Conservation (phyloP, 2,329 filamentous ascomycete species). For the Trichophyton verrucosum region DNA sequence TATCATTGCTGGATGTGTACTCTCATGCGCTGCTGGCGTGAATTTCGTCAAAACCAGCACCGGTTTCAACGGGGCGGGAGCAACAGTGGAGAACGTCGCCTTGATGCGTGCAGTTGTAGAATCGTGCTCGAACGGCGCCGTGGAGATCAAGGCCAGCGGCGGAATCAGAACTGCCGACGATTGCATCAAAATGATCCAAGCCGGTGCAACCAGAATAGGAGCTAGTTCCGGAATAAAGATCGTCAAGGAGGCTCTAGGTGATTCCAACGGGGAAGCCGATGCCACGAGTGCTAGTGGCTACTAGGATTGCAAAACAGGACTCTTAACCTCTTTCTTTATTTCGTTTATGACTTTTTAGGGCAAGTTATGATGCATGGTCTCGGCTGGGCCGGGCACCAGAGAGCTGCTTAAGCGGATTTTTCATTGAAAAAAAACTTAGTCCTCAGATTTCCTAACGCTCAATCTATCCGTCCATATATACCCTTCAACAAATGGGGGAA, state of each 20-base stretch:
- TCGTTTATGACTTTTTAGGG: background rate
- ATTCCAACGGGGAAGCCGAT: slow-evolving; percentile 9
- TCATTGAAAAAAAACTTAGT: background rate
- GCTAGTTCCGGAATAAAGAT: slow-evolving; percentile 46
- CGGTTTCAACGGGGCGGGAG: slow-evolving; percentile 46
- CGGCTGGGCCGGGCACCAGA: background rate
- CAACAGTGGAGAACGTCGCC: slow-evolving; percentile 40
- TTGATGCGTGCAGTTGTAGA: slow-evolving; percentile 42
- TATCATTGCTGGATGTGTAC: slow-evolving; percentile 42
- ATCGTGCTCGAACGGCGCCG: slow-evolving; percentile 23
- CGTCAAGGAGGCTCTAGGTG: slow-evolving; percentile 31
- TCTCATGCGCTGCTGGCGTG: slow-evolving; percentile 41
- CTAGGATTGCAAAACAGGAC: background rate
- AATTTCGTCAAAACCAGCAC: slow-evolving; percentile 52
- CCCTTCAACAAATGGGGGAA: background rate
- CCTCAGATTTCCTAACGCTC: background rate
- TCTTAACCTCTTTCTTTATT: background rate
- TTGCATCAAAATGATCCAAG: slow-evolving; percentile 42
- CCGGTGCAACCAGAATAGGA: slow-evolving; percentile 45
- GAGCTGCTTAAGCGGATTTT: background rate
- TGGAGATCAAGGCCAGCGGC: slow-evolving; percentile 48
- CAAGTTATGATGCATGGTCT: background rate
- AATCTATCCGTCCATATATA: background rate
- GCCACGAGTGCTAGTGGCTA: slow-evolving; percentile 7
- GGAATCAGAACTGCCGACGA: slow-evolving; percentile 42